phyloP scores from a whole-genome alignment of 768 basidiomycete species.

The Mycena epipterygia region DNA sequence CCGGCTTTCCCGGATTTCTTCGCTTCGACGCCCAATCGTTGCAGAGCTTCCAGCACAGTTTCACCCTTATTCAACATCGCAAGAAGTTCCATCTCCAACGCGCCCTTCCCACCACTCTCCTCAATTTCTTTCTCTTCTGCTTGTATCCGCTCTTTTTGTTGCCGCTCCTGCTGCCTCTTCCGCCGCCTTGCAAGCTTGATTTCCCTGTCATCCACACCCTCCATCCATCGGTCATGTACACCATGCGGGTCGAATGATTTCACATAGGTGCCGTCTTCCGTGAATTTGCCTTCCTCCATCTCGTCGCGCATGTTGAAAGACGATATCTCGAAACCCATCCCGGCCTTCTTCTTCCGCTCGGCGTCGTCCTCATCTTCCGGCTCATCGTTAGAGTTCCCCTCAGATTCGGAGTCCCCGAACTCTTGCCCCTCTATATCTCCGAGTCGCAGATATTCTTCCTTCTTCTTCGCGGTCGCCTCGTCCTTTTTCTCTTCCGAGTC shows the following conservation, averaged over 20 bases:
- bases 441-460: slow-evolving; percentile 83
- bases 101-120: slow-evolving; percentile 74
- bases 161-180: slow-evolving; percentile 81
- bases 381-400: slow-evolving; percentile 59
- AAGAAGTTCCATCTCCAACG: slow-evolving; percentile 77
- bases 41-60: slow-evolving; percentile 89
- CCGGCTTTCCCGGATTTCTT: slow-evolving; percentile 61
- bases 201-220: slow-evolving; percentile 85
- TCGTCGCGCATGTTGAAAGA: slow-evolving; percentile 99
- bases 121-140: slow-evolving; percentile 83
- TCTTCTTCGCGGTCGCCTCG: slow-evolving; percentile 58
- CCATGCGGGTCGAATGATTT: slow-evolving; percentile 91
- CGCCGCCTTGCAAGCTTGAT: slow-evolving; percentile 86
- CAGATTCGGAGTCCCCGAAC: slow-evolving; percentile 70
- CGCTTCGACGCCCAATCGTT: slow-evolving; percentile 81
- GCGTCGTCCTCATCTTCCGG: slow-evolving; percentile 86
- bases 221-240: slow-evolving; percentile 96
- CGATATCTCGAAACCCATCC: slow-evolving; percentile 95
- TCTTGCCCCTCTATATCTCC: slow-evolving; percentile 99
- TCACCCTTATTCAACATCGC: slow-evolving; percentile 89
- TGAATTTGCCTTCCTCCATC: slow-evolving; percentile 98
- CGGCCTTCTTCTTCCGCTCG: slow-evolving; percentile 79
- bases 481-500: slow-evolving; percentile 70
- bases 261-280: slow-evolving; percentile 91
- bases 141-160: slow-evolving; percentile 75